Evolutionary conservation across 768 basidiomycete species (phyloP).

Genomic region (Tephrocybe sp.): DNA sequence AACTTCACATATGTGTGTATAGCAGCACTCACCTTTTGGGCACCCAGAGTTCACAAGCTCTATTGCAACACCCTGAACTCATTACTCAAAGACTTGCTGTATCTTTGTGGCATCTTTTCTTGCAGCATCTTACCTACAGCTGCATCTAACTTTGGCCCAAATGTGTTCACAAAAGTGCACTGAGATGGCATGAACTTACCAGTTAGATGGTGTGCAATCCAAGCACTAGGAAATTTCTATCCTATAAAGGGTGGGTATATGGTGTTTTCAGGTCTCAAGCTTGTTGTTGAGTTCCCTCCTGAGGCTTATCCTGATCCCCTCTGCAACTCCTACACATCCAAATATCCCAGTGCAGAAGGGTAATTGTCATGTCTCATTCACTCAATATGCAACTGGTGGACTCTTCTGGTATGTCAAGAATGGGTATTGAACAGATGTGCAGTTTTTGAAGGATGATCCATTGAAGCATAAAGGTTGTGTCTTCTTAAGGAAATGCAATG

Average conservation of each 20-base stretch:
- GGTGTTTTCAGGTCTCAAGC: constrained; percentile 22
- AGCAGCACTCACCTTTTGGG: neutral
- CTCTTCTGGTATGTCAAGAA: constrained; percentile 26
- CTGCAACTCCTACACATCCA: constrained; percentile 24
- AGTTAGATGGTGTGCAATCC: constrained; percentile 31
- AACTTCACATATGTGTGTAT: neutral
- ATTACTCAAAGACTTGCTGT: neutral
- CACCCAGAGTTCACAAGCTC: neutral
- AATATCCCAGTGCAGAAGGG: constrained; percentile 20
- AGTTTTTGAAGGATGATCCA: constrained; percentile 1
- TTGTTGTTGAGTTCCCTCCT: constrained; percentile 14
- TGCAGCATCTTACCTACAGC: constrained; percentile 3
- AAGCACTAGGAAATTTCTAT: constrained; percentile 28
- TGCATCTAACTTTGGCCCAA: constrained; percentile 30
- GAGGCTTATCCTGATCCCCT: constrained; percentile 30
- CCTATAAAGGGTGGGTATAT: constrained; percentile 29
- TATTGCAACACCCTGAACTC: neutral
- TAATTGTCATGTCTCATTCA: constrained; percentile 23
- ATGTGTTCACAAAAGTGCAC: constrained; percentile 17
- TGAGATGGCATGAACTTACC: constrained; percentile 29
- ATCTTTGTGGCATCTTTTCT: neutral
- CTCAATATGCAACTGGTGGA: constrained; percentile 26
- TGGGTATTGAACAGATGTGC: constrained; percentile 12
- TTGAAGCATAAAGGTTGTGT: neutral
- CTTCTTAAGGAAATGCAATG: neutral